Evolutionary conservation across 306 rosid species (phyloP).

Genomic region (Acacia confusa): DNA sequence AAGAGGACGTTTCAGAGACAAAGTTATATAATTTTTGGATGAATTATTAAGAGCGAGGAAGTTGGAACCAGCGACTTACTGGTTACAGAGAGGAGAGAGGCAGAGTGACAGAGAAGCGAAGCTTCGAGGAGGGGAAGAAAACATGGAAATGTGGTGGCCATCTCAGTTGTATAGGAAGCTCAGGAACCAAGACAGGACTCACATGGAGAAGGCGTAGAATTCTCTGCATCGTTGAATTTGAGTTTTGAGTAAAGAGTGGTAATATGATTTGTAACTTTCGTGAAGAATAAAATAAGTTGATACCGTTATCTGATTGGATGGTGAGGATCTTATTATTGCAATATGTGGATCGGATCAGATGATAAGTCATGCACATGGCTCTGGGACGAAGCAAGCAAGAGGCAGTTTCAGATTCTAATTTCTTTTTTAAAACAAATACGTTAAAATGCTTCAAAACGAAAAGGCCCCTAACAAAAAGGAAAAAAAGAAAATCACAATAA

Average conservation of each 20-base stretch:
- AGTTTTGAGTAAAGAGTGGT: not conserved
- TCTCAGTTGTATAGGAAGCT: constrained; percentile 50
- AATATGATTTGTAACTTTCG: not conserved
- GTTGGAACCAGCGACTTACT: constrained; percentile 41
- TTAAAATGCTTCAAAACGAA: not conserved
- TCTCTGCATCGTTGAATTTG: constrained; percentile 52
- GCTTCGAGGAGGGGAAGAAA: constrained; percentile 39
- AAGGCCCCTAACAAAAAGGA: not conserved
- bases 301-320: not conserved
- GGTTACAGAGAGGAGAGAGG: constrained; percentile 61
- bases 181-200: constrained; percentile 68
- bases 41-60: constrained; percentile 4
- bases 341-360: not conserved
- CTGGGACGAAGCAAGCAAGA: not conserved
- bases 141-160: constrained; percentile 28
- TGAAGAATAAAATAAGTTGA: not conserved
- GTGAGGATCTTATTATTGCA: not conserved
- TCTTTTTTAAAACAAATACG: not conserved
- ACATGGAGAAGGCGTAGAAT: constrained; percentile 72
- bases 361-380: not conserved
- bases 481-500: too few species aligned
- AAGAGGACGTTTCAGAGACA: constrained; percentile 10
- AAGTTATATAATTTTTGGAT: not conserved
- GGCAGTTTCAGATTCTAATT: not conserved
- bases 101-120: constrained; percentile 41